phyloP scores from a whole-genome alignment of 2,329 filamentous ascomycete genomes.

The Aschersonia sp. region DNA sequence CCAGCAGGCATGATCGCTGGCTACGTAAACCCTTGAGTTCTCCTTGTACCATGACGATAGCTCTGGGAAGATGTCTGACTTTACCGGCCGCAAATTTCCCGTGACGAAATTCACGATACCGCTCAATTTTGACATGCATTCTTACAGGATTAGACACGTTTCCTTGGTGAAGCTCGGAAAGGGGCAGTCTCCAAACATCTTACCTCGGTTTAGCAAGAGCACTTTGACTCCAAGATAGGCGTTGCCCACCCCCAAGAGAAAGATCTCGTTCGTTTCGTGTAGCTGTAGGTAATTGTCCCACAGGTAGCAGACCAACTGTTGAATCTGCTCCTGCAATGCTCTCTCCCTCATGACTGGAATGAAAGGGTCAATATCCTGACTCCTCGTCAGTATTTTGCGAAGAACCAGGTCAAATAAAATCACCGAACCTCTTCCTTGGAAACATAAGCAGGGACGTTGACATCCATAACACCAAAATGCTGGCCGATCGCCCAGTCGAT shows the following conservation, averaged over 20 bases:
- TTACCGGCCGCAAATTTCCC: constrained; percentile 61
- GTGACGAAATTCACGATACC: constrained; percentile 72
- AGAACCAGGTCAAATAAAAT: neutral
- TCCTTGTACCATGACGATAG: constrained; percentile 72
- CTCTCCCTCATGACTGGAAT: constrained; percentile 29
- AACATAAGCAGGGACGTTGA: constrained; percentile 74
- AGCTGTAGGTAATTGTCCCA: constrained; percentile 97
- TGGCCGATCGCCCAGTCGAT: constrained; percentile 70
- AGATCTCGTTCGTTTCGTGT: constrained; percentile 55
- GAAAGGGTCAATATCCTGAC: constrained; percentile 31
- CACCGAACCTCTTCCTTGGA: constrained; percentile 42
- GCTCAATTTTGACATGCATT: constrained; percentile 52
- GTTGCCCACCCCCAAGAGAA: constrained; percentile 80
- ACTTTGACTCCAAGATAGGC: constrained; percentile 74
- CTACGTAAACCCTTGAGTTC: constrained; percentile 68
- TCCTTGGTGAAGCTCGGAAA: neutral
- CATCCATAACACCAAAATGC: constrained; percentile 73
- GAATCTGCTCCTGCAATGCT: constrained; percentile 42
- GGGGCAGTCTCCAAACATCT: constrained; percentile 1
- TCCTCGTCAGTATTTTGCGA: neutral
- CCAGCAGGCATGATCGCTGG: constrained; percentile 64
- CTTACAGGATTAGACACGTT: constrained; percentile 12
- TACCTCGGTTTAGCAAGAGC: constrained; percentile 64
- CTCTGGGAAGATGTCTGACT: constrained; percentile 60
- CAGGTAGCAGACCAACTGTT: constrained; percentile 68